Evolutionary conservation across 1,284 basidiomycete species (phyloP).

Genomic region (Entoloma clypeatum): DNA sequence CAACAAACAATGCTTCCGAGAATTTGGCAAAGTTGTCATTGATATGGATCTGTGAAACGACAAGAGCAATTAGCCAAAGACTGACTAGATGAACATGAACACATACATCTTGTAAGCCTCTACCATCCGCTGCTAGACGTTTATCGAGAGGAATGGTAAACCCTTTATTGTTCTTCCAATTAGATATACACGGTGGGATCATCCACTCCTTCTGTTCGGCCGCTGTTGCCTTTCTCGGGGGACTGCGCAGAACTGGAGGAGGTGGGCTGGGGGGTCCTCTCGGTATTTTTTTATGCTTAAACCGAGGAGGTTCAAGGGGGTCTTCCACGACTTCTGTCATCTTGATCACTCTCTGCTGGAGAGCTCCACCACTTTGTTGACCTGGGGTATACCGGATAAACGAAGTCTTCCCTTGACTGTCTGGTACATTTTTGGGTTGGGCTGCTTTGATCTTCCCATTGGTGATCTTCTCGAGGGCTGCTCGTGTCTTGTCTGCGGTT

Average conservation of each 20-base stretch:
- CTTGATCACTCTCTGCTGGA: constrained; percentile 97
- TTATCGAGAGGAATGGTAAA: constrained; percentile 99
- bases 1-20: constrained; percentile 92
- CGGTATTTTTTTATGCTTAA: constrained; percentile 99
- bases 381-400: constrained; percentile 98
- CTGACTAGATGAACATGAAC: background rate
- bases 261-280: constrained; percentile 94
- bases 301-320: constrained; percentile 93
- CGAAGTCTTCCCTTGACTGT: constrained; percentile 71
- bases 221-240: constrained; percentile 92
- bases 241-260: constrained; percentile 94
- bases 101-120: constrained; percentile 94
- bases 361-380: constrained; percentile 66
- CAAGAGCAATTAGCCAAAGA: constrained; percentile 12
- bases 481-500: constrained; percentile 87
- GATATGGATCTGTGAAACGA: constrained; percentile 74
- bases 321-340: constrained; percentile 98
- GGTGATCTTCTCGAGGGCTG: constrained; percentile 90
- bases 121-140: constrained; percentile 94
- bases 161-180: constrained; percentile 99
- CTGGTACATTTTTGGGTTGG: constrained; percentile 86
- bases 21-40: constrained; percentile 99
- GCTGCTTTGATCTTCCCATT: constrained; percentile 97
- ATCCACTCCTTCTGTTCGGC: constrained; percentile 99
- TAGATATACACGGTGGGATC: constrained; percentile 99